Base-by-base conservation (phyloP, 179 eudicot genomes). In the Vitellaria paradoxa region DNA sequence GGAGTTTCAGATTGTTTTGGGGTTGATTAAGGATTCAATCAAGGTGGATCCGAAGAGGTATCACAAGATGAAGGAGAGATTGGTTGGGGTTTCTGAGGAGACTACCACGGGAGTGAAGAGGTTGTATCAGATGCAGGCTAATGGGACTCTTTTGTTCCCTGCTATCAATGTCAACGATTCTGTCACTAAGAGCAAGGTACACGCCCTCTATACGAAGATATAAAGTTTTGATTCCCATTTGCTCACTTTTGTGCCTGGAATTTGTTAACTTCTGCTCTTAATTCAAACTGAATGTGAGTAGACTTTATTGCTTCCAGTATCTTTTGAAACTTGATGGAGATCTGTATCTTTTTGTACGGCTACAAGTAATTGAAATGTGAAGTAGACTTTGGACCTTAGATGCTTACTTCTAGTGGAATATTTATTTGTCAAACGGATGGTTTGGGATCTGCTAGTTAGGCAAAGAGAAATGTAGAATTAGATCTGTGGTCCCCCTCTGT, bases 1-100 rank as follows among this genome's bases (percentile, higher is more conserved):
- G 11, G 88, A 87, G 80, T 83, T 89, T 76, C 88, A 87, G 81
- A 77, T 86, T 4, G 89, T 89, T 9, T 72, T 89, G 78, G 82
- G 84, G 11, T 42, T 89, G 10, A 87, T 87, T 70, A 57, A 57
- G 8, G 89, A 68, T 1, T 63, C 72, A n/a, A 14, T 77, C 6
- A 46, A 47, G 56, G 63, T 18, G 37, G 70, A 77, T 59, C 53
- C 66, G 8, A 67, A 63, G 66, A 77, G 18, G 65, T 77, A 67
- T 17, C 79, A 56, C 12, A 57, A 9, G 74, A 77, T 77, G 74
- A 68, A 65, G 60, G 60, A 56, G 60, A 76, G 72, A 55, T 55
- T 76, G 50, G 79, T 76, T 24, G 79, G 79, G 8, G 79, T 76
- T 56, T 76, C 79, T 15, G 79, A 76, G 37, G 79, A 76, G 79